phyloP scores from a whole-genome alignment of 2,329 filamentous ascomycete species.

The Cordyceps cateniannulata region DNA sequence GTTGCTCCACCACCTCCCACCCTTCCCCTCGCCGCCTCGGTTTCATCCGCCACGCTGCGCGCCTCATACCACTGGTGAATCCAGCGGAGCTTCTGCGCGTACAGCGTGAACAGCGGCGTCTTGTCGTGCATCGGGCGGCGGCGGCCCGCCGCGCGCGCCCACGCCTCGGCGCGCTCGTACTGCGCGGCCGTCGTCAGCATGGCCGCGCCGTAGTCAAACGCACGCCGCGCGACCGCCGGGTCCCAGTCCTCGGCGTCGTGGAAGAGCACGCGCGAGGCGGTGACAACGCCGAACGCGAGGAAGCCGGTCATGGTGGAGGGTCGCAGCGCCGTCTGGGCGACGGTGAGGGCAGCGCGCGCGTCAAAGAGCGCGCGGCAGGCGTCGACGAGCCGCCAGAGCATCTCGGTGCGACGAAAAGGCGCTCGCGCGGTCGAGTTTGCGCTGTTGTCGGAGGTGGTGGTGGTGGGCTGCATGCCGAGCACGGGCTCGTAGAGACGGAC shows the following conservation, averaged over 20 bases:
- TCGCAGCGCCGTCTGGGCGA: not conserved
- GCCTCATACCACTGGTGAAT: slow-evolving; percentile 7
- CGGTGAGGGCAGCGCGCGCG: not conserved
- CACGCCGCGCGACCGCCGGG: not conserved
- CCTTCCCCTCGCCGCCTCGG: too few relatives aligned
- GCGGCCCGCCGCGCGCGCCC: not conserved
- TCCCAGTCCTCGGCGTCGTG: slow-evolving; percentile 10
- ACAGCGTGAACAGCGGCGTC: not conserved
- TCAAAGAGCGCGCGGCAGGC: not conserved
- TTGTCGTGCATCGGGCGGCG: not conserved
- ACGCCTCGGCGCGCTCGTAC: not conserved
- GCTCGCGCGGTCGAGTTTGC: not conserved
- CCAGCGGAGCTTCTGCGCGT: slow-evolving; percentile 1
- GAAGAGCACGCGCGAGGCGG: slow-evolving; percentile 5
- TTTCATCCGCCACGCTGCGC: not conserved
- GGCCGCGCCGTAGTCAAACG: not conserved
- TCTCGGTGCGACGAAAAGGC: slow-evolving; percentile 7
- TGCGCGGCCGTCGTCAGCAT: not conserved
- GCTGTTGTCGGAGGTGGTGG: not conserved
- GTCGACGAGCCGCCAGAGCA: slow-evolving; percentile 8
- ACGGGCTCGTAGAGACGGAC: slow-evolving; percentile 26
- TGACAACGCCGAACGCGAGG: slow-evolving; percentile 1
- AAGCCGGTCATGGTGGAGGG: slow-evolving; percentile 10
- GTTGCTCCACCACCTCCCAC: too few relatives aligned
- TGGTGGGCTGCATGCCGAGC: slow-evolving; percentile 19